A percentile compares a stretch with the other conserved stretches of the same genome.
Evolutionary conservation across 2,329 filamentous ascomycete genomes (phyloP).

Genomic region (Diaporthe humulicola): DNA sequence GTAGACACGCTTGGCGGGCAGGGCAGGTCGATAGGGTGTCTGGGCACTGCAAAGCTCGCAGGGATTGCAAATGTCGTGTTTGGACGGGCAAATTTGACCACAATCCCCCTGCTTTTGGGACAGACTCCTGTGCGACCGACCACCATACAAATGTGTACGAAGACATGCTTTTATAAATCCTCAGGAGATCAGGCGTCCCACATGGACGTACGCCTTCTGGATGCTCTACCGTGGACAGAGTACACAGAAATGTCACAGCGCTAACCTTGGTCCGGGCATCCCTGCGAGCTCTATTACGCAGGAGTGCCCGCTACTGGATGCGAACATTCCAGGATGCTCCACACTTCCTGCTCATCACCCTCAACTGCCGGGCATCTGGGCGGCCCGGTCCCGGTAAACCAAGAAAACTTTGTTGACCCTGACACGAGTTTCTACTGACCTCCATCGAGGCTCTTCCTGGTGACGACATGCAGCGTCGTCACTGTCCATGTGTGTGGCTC

Average conservation of each 20-base stretch:
- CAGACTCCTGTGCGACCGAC: background rate
- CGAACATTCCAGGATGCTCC: constrained; percentile 13
- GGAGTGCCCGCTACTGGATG: background rate
- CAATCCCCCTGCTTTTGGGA: background rate
- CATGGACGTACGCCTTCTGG: background rate
- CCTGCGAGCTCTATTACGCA: background rate
- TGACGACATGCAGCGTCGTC: background rate
- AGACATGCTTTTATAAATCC: background rate
- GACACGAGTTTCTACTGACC: background rate
- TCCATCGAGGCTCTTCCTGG: background rate
- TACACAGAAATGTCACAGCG: background rate
- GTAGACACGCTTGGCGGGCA: background rate
- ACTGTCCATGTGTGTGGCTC: background rate
- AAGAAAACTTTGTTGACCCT: background rate
- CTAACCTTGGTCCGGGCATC: background rate
- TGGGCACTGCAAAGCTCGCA: constrained; percentile 11
- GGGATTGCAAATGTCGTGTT: constrained; percentile 1
- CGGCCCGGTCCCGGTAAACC: constrained; percentile 5
- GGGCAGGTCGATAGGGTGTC: constrained; percentile 3
- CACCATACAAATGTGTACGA: background rate
- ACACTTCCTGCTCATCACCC: background rate
- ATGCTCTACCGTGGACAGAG: background rate
- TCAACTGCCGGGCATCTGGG: constrained; percentile 7
- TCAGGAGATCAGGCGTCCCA: background rate
- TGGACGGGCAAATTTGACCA: background rate